Percentiles rank a stretch among this genome's conserved stretches.
These are phyloP conservation scores for Elongisporangium anandrum DNA, from an alignment of 352 stramenopile genomes.

Conservation along the genomic window DNA sequence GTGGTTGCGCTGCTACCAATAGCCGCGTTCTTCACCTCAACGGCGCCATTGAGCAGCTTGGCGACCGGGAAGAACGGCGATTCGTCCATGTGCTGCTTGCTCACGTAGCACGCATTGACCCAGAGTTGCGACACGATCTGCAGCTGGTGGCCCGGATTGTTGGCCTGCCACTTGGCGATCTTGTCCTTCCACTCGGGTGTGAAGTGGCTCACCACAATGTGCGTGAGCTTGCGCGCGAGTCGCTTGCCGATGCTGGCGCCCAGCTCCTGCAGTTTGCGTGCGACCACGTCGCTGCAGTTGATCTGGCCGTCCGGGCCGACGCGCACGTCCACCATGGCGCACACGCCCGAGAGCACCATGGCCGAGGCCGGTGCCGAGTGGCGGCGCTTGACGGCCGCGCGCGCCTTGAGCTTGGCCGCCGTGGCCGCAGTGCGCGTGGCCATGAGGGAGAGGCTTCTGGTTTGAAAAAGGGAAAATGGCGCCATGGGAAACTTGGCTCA, in stretches of 20 bases:
- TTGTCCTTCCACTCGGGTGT: slow-evolving; percentile 65
- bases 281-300: slow-evolving; percentile 74
- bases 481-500: slow-evolving; percentile 6
- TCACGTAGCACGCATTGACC: slow-evolving; percentile 80
- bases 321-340: slow-evolving; percentile 74
- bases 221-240: slow-evolving; percentile 58
- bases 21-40: slow-evolving; percentile 2
- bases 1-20: slow-evolving; percentile 13
- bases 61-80: slow-evolving; percentile 70
- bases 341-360: slow-evolving; percentile 36
- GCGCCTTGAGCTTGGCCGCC: slow-evolving; percentile 5
- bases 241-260: slow-evolving; percentile 69
- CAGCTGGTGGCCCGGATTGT: slow-evolving; percentile 25
- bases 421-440: too few relatives aligned
- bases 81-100: slow-evolving; percentile 65
- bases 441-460: too few relatives aligned
- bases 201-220: slow-evolving; percentile 75
- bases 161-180: slow-evolving; percentile 56
- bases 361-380: slow-evolving; percentile 7
- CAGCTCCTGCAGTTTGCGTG: slow-evolving; percentile 55
- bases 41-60: slow-evolving; percentile 12
- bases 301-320: slow-evolving; percentile 64
- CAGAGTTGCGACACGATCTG: slow-evolving; percentile 82
- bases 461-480: slow-evolving; percentile 2
- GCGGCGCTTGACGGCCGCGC: slow-evolving; percentile 7